Conservation (phyloP, 2,329 filamentous ascomycete genomes). For the Xylariaceae sp. region DNA sequence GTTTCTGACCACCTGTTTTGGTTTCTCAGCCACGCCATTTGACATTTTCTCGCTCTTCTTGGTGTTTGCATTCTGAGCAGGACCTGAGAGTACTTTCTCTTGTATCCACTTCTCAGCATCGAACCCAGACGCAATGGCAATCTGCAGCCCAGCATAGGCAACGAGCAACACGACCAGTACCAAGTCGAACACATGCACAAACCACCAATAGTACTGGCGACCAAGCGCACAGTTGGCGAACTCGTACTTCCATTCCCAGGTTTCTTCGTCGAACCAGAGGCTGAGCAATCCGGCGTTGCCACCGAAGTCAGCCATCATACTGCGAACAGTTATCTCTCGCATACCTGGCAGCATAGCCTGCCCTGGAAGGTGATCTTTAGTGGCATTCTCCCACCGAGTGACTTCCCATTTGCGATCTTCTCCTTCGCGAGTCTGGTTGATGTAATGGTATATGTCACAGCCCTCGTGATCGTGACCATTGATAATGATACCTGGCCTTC, state of each 20-base stretch:
- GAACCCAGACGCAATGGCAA: conserved; percentile 17
- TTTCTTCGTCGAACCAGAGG: conserved; percentile 77
- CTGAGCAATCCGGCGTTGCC: conserved; percentile 88
- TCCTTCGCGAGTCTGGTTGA: conserved; percentile 58
- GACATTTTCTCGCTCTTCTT: not conserved
- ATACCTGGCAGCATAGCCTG: conserved; percentile 58
- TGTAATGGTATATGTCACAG: conserved; percentile 84
- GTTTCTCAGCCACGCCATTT: too few relatives aligned
- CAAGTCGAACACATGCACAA: conserved; percentile 72
- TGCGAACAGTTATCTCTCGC: conserved; percentile 87
- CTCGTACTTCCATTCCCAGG: conserved; percentile 77
- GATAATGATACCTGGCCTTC: conserved; percentile 74
- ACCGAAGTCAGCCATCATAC: conserved; percentile 98
- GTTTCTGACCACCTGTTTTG: too few relatives aligned
- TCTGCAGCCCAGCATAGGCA: conserved; percentile 26
- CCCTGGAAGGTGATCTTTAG: conserved; percentile 39
- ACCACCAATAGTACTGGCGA: conserved; percentile 92
- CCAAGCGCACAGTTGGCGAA: conserved; percentile 77
- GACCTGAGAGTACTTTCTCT: conserved; percentile 1
- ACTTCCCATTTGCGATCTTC: conserved; percentile 51
- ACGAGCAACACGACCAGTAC: conserved; percentile 36
- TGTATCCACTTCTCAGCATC: conserved; percentile 20
- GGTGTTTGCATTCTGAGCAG: not conserved
- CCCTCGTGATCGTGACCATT: conserved; percentile 96
- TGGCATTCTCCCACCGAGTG: conserved; percentile 46